Evolutionary conservation across 805 yeast species (phyloP), one percentile per base, ranked within the genome.

Genomic region (Metschnikowia henanensis): DNA sequence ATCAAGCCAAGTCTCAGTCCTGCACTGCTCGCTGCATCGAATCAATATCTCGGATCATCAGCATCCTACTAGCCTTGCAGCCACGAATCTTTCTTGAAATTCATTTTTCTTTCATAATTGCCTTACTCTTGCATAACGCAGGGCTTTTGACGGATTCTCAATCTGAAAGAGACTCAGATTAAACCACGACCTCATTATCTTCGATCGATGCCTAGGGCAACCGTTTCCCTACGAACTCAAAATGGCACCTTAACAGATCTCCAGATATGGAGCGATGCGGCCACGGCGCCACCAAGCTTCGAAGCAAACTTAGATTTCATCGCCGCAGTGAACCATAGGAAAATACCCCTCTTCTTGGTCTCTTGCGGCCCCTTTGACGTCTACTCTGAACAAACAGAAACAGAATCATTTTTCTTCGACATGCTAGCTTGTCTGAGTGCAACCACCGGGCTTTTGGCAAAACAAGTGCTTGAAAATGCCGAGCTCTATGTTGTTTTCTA

Each of bases 401-500:
- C 57, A 10, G 56, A 53, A 30, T n/a, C 17, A 2, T 53, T 36
- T 33, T 53, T 53, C 35, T 39, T 28, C 30, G 33, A 46, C 13
- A 15, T 29, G 2, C 40, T 50, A 28, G 43, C 39, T 12, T 26
- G 23, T 16, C 31, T 29, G 25, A 32, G 39, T 20, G 21, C 30
- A 15, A 35, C 26, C 4, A 23, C 23, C 9, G 56, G 53, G 6
- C 6, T 52, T 6, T 40, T 52, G 15, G 44, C 55, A 21, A 52
- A 45, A 15, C 10, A 12, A 3, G n/a, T 16, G 16, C 32, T 43
- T n/a, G 29, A 32, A 18, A 18, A 37, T 15, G 21, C 40, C 7
- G 36, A 37, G 13, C 33, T 23, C 5, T 63, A 56, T 41, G 46
- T 62, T 13, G 55, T 62, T 4, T 59, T 67, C 31, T 66, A 58